Evolutionary conservation across 257 asterid genomes (phyloP).

Genomic region (Thymus mandschuricus): DNA sequence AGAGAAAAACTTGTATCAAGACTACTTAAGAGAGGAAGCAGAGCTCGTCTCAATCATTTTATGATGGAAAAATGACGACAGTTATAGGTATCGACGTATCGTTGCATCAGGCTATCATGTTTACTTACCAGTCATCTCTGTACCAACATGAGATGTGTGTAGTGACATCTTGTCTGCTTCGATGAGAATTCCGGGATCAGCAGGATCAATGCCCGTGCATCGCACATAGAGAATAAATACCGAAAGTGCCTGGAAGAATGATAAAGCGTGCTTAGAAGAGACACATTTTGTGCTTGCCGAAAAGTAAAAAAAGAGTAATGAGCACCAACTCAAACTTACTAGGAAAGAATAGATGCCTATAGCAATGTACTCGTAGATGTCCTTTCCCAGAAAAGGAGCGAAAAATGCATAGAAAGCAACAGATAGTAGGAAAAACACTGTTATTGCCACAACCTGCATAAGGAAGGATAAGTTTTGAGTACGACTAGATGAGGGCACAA

Average conservation of each 20-base stretch:
- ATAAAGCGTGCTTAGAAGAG: slow-evolving; percentile 25
- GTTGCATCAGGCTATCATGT: not conserved
- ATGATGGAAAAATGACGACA: not conserved
- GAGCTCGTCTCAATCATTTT: not conserved
- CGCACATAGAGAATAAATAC: slow-evolving; percentile 83
- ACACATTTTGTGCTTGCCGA: slow-evolving; percentile 7
- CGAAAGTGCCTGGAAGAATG: slow-evolving; percentile 65
- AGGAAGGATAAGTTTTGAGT: slow-evolving; percentile 25
- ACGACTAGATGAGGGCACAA: slow-evolving; percentile 3
- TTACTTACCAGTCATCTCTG: slow-evolving; percentile 70
- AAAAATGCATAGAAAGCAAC: slow-evolving; percentile 97
- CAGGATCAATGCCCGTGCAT: slow-evolving; percentile 96
- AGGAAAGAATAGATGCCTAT: slow-evolving; percentile 84
- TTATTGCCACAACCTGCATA: slow-evolving; percentile 93
- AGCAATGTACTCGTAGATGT: slow-evolving; percentile 79
- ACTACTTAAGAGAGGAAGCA: not conserved
- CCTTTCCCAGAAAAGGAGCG: slow-evolving; percentile 96
- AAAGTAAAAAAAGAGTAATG: slow-evolving; percentile 14
- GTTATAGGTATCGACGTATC: not conserved
- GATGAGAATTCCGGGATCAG: slow-evolving; percentile 88
- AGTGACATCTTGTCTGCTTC: slow-evolving; percentile 67
- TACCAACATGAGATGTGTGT: slow-evolving; percentile 59
- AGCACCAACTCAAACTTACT: slow-evolving; percentile 53
- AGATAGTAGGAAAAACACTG: slow-evolving; percentile 85
- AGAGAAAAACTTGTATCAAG: not conserved